Evolutionary conservation across 768 basidiomycete genomes (phyloP), one percentile per base, ranked within the genome.

Genomic region (Psilocybe cubensis): DNA sequence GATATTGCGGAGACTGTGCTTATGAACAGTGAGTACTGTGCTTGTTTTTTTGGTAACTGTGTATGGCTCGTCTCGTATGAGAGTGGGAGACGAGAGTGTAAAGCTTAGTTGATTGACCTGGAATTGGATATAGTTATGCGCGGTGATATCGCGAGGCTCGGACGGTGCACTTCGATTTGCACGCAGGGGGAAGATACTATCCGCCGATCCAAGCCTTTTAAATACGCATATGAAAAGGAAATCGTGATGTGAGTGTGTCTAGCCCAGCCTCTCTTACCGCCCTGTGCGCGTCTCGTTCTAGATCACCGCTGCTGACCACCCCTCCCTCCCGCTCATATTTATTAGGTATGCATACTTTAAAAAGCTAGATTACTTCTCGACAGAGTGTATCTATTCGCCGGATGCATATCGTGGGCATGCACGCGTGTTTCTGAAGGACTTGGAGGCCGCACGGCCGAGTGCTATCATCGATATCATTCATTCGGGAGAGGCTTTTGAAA

Each of bases 201-300:
- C 70, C 93, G 88, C 71, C 84, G 97, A 55, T 95, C 92, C 47
- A 99, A 99, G 74, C 97, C 97, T n/a, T 98, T 99, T 82, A 98
- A 98, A 70, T 99, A 98, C 68, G 90, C 94, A 0, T 98, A 98
- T 66, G 97, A 99, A 77, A 99, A 99, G 75, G 97, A 99, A 76
- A 98, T 99, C 28, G 97, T 99, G 60, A 98, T 99, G 97, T 94
- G 63, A 61, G 84, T 73, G 35, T n/a, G n/a, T n/a, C n/a, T n/a
- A n/a, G n/a, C 3, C 24, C 41, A 62, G 17, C 40, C 33, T 51
- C 57, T 48, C 40, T 18, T 57, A 29, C 20, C 25, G 14, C 33
- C 41, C 17, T 6, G 27, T 31, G 27, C 45, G 46, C 54, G 43
- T 21, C 31, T 33, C 52, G 41, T 35, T 43, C 21, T 27, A 31